Base-by-base conservation (phyloP, 2,329 filamentous ascomycete species). In the Fusarium sp. region DNA sequence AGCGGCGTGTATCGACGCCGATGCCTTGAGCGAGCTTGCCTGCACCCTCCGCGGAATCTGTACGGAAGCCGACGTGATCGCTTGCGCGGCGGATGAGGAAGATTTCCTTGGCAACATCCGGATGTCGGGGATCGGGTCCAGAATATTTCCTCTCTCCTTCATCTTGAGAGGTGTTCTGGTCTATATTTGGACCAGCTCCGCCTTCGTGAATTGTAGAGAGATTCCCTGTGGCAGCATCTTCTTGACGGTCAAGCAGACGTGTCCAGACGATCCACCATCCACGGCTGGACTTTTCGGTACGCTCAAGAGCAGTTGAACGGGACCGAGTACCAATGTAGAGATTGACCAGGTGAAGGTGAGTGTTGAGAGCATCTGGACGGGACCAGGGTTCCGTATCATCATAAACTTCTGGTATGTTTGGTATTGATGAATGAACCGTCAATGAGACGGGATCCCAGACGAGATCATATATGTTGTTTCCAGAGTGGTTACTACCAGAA, bases 241-340 rank as follows among this genome's bases (percentile, higher is more conserved):
- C 71, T 33, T 72, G 75, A 15, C 81, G 81, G 56, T 86, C 85
- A 10, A 87, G 76, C 28, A 91, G 82, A 30, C 89, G 84, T 53
- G 86, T 90, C 91, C 91, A 93, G 32, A 92, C 89, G 35, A 93
- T 85, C 91, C 91, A 93, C 89, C 90, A 93, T 2, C 90, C 91
- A 38, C 90, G 87, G 50, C 84, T 89, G 8, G 91, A 92, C 83
- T 92, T 92, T 75, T 87, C 89, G 4, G 90, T 92, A 25, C 89
- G 85, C 79, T 93, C 91, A 7, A 88, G 79, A 67, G 89, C 87
- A 8, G 81, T 80, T 40, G 84, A 80, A 5, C 78, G 80, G 18
- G 75, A 69, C 9, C 85, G 83, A 5, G 88, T 88, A n/a, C 77
- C 70, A 38, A 71, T 72, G 73, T 89, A 87, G 13, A 89, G 86